Evolutionary conservation across 768 basidiomycete genomes (phyloP).

Genomic region (Macrolepiota dolichaula): DNA sequence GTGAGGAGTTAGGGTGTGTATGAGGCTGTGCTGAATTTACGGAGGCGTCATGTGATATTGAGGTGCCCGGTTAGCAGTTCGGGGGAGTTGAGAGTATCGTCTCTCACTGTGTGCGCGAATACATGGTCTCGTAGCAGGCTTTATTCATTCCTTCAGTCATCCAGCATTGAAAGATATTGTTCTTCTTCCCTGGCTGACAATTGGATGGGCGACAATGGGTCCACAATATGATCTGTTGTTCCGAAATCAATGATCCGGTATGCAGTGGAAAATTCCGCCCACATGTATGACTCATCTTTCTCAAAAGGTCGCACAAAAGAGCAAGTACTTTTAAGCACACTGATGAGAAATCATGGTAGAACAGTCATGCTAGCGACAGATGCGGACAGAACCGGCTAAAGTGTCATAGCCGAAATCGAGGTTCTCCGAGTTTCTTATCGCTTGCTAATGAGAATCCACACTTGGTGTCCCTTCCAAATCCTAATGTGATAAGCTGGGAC

Average conservation of each 20-base stretch:
- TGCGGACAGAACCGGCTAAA: background rate
- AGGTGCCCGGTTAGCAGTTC: background rate
- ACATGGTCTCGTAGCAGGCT: background rate
- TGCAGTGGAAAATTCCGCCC: background rate
- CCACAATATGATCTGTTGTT: background rate
- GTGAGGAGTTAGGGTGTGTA: background rate
- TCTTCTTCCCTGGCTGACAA: background rate
- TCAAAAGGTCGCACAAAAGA: too few relatives aligned
- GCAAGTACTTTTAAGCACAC: too few relatives aligned
- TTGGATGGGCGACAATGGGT: background rate
- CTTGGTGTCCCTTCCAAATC: background rate
- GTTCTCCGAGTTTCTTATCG: background rate
- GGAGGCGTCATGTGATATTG: background rate
- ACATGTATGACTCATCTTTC: background rate
- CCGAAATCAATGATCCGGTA: background rate
- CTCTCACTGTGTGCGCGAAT: background rate
- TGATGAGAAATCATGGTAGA: background rate
- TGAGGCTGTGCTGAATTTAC: slow-evolving; percentile 3
- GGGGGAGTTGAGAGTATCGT: background rate
- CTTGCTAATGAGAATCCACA: background rate
- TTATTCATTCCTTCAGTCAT: background rate
- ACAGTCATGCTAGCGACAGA: background rate
- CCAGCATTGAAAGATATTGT: background rate
- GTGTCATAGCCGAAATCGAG: too few relatives aligned
- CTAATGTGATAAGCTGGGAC: background rate